Percentiles rank a stretch among this genome's conserved stretches.
These are phyloP conservation scores for Parastagonospora avenae DNA, from an alignment of 2,329 filamentous ascomycete species.

Conservation along the genomic window DNA sequence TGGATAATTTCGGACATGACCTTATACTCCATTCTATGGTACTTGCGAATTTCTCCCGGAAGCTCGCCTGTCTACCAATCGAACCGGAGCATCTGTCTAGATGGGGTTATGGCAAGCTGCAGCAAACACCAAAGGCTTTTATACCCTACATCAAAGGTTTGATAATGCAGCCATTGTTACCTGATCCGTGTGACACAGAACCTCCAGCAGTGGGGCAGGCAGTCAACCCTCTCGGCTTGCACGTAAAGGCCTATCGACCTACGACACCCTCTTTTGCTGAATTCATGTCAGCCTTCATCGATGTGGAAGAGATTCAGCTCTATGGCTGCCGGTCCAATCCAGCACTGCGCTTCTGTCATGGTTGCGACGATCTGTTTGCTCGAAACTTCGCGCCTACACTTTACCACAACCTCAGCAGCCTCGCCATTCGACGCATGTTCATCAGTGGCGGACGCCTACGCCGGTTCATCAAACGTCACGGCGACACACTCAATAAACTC, in stretches of 20 bases:
- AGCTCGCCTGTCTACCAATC: not conserved
- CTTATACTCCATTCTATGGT: not conserved
- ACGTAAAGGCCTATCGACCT: not conserved
- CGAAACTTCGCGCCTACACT: not conserved
- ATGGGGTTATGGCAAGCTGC: not conserved
- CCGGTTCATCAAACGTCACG: constrained; percentile 1
- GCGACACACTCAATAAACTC: not conserved
- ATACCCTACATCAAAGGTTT: not conserved
- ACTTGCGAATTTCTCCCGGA: not conserved
- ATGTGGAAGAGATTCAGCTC: not conserved
- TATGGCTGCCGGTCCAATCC: constrained; percentile 1
- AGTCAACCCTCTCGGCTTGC: not conserved
- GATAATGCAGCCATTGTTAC: not conserved
- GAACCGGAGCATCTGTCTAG: not conserved
- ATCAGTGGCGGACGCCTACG: constrained; percentile 4
- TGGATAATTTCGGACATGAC: not conserved
- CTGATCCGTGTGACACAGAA: not conserved
- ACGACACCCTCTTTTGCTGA: not conserved
- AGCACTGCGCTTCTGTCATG: constrained; percentile 1
- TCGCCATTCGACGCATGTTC: not conserved
- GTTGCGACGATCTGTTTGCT: constrained; percentile 2
- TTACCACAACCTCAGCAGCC: not conserved
- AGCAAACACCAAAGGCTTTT: not conserved
- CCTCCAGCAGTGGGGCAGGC: not conserved
- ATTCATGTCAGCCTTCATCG: not conserved